phyloP scores from a whole-genome alignment of 305 asterid species.

The Ajuga reptans region DNA sequence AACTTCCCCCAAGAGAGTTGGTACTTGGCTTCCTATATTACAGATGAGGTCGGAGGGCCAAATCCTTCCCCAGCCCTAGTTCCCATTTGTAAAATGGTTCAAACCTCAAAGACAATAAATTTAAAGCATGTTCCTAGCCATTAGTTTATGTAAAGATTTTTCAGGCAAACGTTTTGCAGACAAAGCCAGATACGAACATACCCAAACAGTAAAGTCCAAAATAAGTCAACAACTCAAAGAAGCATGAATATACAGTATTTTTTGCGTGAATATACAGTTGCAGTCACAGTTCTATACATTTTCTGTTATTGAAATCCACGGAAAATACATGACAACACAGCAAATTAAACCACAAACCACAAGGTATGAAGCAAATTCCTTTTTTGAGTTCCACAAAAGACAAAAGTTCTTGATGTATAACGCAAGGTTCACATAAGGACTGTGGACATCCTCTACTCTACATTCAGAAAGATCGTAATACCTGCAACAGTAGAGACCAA shows the following conservation, averaged over 20 bases:
- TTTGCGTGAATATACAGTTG: not conserved
- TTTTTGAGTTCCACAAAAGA: not conserved
- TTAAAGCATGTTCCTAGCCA: not conserved
- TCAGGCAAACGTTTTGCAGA: not conserved
- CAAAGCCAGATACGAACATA: not conserved
- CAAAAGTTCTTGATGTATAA: not conserved
- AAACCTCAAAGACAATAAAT: not conserved
- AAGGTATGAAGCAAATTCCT: constrained; percentile 13
- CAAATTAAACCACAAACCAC: not conserved
- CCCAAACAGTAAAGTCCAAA: not conserved
- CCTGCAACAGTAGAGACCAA: constrained; percentile 76
- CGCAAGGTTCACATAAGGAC: constrained; percentile 5
- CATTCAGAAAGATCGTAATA: constrained; percentile 26
- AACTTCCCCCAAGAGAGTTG: not conserved
- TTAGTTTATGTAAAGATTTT: not conserved
- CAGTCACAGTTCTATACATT: not conserved
- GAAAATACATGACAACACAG: not conserved
- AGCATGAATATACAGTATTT: not conserved
- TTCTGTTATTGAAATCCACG: not conserved
- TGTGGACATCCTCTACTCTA: constrained; percentile 12
- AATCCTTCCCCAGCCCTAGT: not conserved
- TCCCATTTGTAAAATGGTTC: not conserved
- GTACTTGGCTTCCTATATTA: not conserved
- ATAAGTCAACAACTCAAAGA: not conserved
- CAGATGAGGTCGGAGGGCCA: not conserved